A percentile compares a stretch with the other conserved stretches of the same genome.
phyloP scores from a whole-genome alignment of 2,329 filamentous ascomycete genomes.

The Xylaria sp. region DNA sequence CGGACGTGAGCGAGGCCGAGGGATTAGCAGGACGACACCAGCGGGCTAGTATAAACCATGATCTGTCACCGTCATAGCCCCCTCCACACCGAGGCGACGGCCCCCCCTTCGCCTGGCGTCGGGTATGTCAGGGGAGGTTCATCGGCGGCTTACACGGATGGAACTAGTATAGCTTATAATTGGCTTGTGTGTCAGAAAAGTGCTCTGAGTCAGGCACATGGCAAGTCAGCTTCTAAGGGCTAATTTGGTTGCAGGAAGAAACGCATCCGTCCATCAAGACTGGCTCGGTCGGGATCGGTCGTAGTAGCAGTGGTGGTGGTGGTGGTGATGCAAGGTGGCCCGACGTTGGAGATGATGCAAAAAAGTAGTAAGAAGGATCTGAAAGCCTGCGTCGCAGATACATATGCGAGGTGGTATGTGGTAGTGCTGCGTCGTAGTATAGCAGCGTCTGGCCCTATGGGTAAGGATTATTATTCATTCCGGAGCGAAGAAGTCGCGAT shows the following conservation, averaged over 20 bases:
- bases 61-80: conserved; percentile 9
- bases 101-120: conserved; percentile 22
- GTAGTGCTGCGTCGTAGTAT: conserved; percentile 31
- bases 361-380: conserved; percentile 10
- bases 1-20: no score
- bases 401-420: no score
- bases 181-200: conserved; percentile 15
- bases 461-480: conserved; percentile 34
- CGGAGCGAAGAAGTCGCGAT: conserved; percentile 20
- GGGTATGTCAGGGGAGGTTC: conserved; percentile 17
- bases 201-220: conserved; percentile 12
- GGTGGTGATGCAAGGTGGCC: conserved; percentile 7
- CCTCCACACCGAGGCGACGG: conserved; percentile 17
- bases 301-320: no score
- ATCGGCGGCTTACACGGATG: conserved; percentile 7
- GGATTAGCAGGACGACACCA: conserved; percentile 6
- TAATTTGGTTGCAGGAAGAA: background rate
- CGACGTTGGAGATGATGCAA: conserved; percentile 11
- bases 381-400: conserved; percentile 17
- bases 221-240: conserved; percentile 12
- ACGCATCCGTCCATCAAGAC: conserved; percentile 8
- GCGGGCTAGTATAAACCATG: conserved; percentile 14
- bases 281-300: conserved; percentile 7
- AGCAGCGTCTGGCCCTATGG: conserved; percentile 33
- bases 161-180: conserved; percentile 7